Conservation (phyloP, 192 early-diverging fungal species). For the Spinellus fusiger region DNA sequence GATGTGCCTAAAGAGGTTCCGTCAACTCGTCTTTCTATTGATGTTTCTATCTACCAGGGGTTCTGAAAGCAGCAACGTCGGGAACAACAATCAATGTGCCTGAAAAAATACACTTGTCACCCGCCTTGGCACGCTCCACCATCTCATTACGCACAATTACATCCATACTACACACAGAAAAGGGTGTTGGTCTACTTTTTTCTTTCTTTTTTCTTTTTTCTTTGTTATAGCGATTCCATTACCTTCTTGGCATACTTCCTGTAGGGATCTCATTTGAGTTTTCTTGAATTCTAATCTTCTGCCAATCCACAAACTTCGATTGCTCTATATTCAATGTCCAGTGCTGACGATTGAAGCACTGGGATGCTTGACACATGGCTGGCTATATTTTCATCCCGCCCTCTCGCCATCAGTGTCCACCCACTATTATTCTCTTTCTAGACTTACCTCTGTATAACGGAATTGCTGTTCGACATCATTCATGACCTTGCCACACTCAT, state of each 20-base stretch:
- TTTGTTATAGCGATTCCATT: no score
- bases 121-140: conserved; percentile 93
- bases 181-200: no score
- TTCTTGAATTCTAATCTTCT: conserved; percentile 94
- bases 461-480: conserved; percentile 94
- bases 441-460: conserved; percentile 83
- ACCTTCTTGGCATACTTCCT: conserved; percentile 94
- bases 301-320: conserved; percentile 95
- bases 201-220: no score
- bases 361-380: conserved; percentile 15
- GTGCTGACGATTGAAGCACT: conserved; percentile 38
- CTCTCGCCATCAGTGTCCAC: no score
- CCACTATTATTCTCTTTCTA: not conserved
- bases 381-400: not conserved
- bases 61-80: conserved; percentile 79
- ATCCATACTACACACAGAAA: conserved; percentile 68
- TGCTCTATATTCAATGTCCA: conserved; percentile 81
- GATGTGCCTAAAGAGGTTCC: conserved; percentile 31
- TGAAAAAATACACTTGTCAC: conserved; percentile 85
- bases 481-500: conserved; percentile 72
- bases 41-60: conserved; percentile 61
- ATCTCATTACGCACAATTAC: conserved; percentile 90
- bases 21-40: no score
- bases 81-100: conserved; percentile 90
- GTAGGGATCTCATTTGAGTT: conserved; percentile 93